Evolutionary conservation across 208 protist species (phyloP).

Genomic region (Giardia muris): DNA sequence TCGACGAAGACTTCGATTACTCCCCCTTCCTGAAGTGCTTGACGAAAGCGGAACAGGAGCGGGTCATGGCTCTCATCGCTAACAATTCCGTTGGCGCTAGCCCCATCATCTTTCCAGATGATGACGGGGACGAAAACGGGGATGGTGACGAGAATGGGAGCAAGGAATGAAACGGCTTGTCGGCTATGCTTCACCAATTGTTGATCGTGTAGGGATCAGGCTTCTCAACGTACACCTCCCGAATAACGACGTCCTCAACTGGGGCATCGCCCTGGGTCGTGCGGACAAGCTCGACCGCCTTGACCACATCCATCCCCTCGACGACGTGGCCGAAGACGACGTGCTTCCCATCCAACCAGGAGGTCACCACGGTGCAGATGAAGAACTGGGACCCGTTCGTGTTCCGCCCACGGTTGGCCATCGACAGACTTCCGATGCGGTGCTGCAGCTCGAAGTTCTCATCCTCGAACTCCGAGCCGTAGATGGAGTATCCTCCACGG

Average conservation of each 20-base stretch:
- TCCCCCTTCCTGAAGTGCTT: too few relatives aligned
- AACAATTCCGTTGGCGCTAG: too few relatives aligned
- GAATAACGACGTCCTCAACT: constrained; percentile 35
- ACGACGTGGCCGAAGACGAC: constrained; percentile 50
- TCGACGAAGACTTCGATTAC: too few relatives aligned
- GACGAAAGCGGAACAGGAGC: too few relatives aligned
- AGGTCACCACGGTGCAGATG: constrained; percentile 36
- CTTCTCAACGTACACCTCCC: constrained; percentile 29
- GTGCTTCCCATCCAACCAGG: constrained; percentile 44
- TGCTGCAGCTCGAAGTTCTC: constrained; percentile 74
- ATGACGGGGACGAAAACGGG: too few relatives aligned
- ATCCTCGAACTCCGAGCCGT: constrained; percentile 70
- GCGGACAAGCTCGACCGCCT: constrained; percentile 32
- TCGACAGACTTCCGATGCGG: constrained; percentile 44
- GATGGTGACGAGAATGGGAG: too few relatives aligned
- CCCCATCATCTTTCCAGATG: too few relatives aligned
- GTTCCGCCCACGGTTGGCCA: constrained; percentile 51
- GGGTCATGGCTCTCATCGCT: too few relatives aligned
- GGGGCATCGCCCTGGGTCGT: constrained; percentile 32
- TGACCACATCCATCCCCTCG: constrained; percentile 46
- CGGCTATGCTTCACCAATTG: background rate
- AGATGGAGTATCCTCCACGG: constrained; percentile 87
- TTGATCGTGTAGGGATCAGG: constrained; percentile 2
- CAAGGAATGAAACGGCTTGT: too few relatives aligned
- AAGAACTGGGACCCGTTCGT: constrained; percentile 57